Base-by-base conservation (phyloP, 768 basidiomycete genomes). In the Termitomyces sp. region DNA sequence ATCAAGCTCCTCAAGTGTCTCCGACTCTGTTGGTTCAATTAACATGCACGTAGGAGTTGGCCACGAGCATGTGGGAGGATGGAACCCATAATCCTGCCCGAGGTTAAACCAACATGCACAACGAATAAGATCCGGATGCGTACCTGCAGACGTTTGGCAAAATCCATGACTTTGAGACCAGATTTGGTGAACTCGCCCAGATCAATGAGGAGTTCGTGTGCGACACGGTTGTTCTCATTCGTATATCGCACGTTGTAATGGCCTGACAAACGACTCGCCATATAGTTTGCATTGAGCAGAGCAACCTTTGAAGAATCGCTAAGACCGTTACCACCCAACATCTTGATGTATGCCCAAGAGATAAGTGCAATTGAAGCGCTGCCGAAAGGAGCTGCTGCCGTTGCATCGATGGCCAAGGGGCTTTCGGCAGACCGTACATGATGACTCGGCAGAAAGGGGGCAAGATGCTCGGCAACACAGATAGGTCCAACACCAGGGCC, bases 281-380 rank as follows among this genome's bases (percentile, higher is more conserved):
- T 97, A 73, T 98, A 99, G 72, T 99, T 99, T 48, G 97, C 97
- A 66, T 87, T 98, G 42, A 99, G 82, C 31, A 99, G 80, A 1
- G 97, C 93, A 31, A 92, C 74, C 64, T 89, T 90, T 3, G 95
- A 90, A 0, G 94, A 87, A 58, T 93, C 82, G 23, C 85, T 82
- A 27, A 99, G 82, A 7, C 97, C 97, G 54, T 84, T 76, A 8
- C 95, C 96, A 27, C 97, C 97, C n/a, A 99, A 84, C 97, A 99
- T 98, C 77, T 92, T 96, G 81, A 97, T 92, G 72, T 97, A 99
- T 12, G 97, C 96, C 95, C 96, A 98, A 0, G 95, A 98, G 65
- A 98, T 98, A 59, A 95, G 80, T 46, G 92, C 86, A 65, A 99
- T 95, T 7, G 93, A 95, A 3, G 97, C 92, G 62, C 93, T 95